Evolutionary conservation across 2,329 filamentous ascomycete genomes (phyloP).

Genomic region (Pseudocercospora pini-densiflorae): DNA sequence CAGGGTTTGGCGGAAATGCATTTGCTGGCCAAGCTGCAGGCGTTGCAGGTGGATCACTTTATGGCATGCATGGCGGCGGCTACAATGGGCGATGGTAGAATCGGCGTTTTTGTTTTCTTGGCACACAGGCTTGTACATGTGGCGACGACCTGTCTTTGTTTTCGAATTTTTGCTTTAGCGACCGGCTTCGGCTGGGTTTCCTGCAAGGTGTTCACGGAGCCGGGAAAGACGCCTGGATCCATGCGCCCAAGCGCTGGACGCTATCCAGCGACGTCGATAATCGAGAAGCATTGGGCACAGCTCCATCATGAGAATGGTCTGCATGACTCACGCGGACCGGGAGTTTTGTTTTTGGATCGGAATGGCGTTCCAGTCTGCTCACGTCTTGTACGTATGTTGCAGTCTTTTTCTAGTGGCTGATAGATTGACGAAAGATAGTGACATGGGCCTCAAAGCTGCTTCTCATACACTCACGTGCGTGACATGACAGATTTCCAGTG

Average conservation of each 20-base stretch:
- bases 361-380: constrained; percentile 22
- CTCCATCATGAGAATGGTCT: constrained; percentile 26
- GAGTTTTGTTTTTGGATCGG: constrained; percentile 21
- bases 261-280: constrained; percentile 30
- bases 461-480: constrained; percentile 28
- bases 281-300: constrained; percentile 26
- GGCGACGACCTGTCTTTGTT: constrained; percentile 28
- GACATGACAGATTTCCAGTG: constrained; percentile 31
- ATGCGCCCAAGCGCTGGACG: constrained; percentile 37
- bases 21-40: constrained; percentile 31
- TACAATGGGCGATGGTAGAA: constrained; percentile 38
- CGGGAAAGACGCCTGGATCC: constrained; percentile 29
- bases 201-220: constrained; percentile 35
- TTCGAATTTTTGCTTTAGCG: constrained; percentile 25
- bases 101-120: constrained; percentile 21
- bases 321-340: constrained; percentile 20
- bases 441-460: constrained; percentile 27
- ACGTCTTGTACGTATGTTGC: constrained; percentile 41
- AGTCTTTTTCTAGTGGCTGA: constrained; percentile 37
- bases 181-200: constrained; percentile 29
- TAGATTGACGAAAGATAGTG: constrained; percentile 43
- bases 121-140: constrained; percentile 22
- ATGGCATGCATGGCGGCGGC: constrained; percentile 40
- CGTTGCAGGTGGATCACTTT: constrained; percentile 35
- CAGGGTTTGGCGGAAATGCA: constrained; percentile 51